Conservation (phyloP, 2,329 filamentous ascomycete genomes). For the Penicillium decumbens region DNA sequence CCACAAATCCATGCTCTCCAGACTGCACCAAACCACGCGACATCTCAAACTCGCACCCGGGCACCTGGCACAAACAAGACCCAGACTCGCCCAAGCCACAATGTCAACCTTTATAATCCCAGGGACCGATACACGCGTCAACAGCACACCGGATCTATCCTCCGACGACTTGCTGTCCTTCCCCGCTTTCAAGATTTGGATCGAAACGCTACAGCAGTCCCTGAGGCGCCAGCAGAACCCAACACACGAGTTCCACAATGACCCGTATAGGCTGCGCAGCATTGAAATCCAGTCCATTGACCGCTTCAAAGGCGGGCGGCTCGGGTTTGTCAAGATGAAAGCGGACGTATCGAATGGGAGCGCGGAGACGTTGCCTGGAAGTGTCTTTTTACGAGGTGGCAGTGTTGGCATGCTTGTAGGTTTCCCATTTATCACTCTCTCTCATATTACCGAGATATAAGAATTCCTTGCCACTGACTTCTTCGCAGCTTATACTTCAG, state of each 20-base stretch:
- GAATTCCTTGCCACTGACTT: background rate
- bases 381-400: slow-evolving; percentile 55
- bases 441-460: background rate
- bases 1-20: slow-evolving; percentile 4
- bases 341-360: slow-evolving; percentile 51
- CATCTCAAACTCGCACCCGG: background rate
- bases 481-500: slow-evolving; percentile 50
- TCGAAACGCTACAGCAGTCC: slow-evolving; percentile 47
- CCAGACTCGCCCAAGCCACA: slow-evolving; percentile 4
- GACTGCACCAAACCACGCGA: slow-evolving; percentile 1
- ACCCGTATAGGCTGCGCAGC: slow-evolving; percentile 49
- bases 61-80: background rate
- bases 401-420: slow-evolving; percentile 55
- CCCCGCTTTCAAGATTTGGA: slow-evolving; percentile 54
- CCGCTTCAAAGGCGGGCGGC: slow-evolving; percentile 46
- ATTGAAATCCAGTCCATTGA: slow-evolving; percentile 55
- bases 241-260: slow-evolving; percentile 48
- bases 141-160: slow-evolving; percentile 42
- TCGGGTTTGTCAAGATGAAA: slow-evolving; percentile 56
- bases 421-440: background rate
- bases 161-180: slow-evolving; percentile 47
- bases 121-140: slow-evolving; percentile 37
- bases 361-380: slow-evolving; percentile 52
- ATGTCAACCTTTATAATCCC: slow-evolving; percentile 45
- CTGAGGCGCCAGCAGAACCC: slow-evolving; percentile 45